Conservation (phyloP, 148 eudicot species). For the Amaranthus palmeri region DNA sequence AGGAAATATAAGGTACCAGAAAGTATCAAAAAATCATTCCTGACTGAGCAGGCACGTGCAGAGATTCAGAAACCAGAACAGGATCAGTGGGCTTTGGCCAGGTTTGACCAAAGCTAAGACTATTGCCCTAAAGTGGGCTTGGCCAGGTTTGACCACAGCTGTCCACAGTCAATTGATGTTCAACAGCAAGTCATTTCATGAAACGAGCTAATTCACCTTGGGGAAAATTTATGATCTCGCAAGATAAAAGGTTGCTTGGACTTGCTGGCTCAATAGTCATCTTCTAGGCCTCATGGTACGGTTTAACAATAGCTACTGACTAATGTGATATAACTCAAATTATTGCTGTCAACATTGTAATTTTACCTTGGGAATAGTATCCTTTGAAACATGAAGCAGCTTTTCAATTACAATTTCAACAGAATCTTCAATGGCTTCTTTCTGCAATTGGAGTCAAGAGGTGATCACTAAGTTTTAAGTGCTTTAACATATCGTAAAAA, state of each 20-base stretch:
- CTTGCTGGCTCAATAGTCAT: background rate
- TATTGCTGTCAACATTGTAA: background rate
- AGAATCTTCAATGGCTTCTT: conserved; percentile 83
- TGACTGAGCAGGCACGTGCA: background rate
- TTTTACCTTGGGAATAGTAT: conserved; percentile 55
- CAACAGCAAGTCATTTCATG: background rate
- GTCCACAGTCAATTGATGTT: background rate
- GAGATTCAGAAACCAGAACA: background rate
- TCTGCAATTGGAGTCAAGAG: conserved; percentile 42
- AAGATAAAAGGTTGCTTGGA: background rate
- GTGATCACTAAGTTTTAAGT: background rate
- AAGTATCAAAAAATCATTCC: no score
- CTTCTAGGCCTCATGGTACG: background rate
- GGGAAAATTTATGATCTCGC: background rate
- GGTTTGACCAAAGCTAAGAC: no score
- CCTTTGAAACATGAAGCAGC: conserved; percentile 72
- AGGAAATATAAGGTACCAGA: background rate
- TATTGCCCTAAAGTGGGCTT: no score
- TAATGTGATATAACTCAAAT: conserved; percentile 6
- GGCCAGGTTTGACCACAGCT: no score
- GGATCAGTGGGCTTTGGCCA: background rate
- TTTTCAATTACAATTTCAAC: conserved; percentile 90
- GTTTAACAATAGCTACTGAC: background rate
- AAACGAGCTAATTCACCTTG: background rate
- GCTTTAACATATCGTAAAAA: background rate